Evolutionary conservation across 225 moss, liverwort and hornwort genomes (phyloP).

Genomic region (Polytrichum commune): DNA sequence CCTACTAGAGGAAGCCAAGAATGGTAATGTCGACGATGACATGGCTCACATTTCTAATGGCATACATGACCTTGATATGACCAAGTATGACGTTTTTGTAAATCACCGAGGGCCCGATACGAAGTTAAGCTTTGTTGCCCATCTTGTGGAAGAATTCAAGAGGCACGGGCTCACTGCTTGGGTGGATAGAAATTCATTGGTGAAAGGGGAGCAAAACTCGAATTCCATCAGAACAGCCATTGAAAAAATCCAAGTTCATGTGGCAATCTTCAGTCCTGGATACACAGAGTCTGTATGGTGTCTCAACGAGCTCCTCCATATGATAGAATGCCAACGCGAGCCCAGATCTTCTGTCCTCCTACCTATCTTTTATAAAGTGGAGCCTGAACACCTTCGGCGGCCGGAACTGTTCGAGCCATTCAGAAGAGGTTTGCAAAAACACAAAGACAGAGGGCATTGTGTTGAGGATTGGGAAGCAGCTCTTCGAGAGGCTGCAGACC

Average conservation of each 20-base stretch:
- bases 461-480: constrained; percentile 19
- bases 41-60: background rate
- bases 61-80: background rate
- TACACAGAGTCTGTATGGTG: constrained; percentile 20
- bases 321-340: constrained; percentile 1
- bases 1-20: too few relatives aligned
- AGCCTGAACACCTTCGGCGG: constrained; percentile 20
- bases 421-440: constrained; percentile 10
- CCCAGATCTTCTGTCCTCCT: constrained; percentile 7
- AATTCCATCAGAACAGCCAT: constrained; percentile 14
- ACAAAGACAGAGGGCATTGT: background rate
- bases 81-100: constrained; percentile 25
- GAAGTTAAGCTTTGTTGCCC: constrained; percentile 5
- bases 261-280: constrained; percentile 23
- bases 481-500: constrained; percentile 16
- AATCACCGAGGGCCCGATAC: constrained; percentile 28
- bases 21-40: background rate
- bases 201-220: constrained; percentile 1
- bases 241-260: background rate
- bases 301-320: constrained; percentile 28
- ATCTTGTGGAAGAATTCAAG: constrained; percentile 4
- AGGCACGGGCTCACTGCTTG: constrained; percentile 7
- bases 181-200: constrained; percentile 9
- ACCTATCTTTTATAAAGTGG: constrained; percentile 22
- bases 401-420: background rate